Evolutionary conservation across 1,284 basidiomycete species (phyloP), one percentile per base, ranked within the genome.

Genomic region (Fomitopsis pinicola): DNA sequence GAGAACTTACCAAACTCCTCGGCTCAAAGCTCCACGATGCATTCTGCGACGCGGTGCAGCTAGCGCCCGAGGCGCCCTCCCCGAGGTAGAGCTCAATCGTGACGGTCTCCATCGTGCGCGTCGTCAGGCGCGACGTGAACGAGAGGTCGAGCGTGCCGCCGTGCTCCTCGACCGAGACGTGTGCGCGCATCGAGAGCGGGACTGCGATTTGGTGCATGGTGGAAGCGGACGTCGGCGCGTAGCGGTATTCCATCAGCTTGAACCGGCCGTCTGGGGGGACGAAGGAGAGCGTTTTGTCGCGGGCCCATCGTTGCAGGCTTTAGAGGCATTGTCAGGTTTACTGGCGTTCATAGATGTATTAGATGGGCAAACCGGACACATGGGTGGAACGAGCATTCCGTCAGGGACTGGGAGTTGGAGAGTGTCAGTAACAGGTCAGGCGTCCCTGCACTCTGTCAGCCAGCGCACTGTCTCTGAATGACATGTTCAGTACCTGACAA

Each of bases 221-320:
- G 55, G 77, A 79, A 10, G 78, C 76, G 2, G 72, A 71, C 1
- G 70, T 68, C 5, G 71, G 71, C 22, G 67, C 60, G 68, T 88
- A 89, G 35, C 91, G 89, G 71, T 97, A 98, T 69, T 95, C 92
- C 73, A 92, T 85, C 33, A 98, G 80, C 44, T 85, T 85, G 76
- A 98, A 98, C 64, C 86, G 86, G 10, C 96, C 96, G 69, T 98
- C 96, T 1, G 96, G 96, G 3, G 96, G 96, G 48, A 98, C 88
- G 72, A 98, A 98, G 1, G 94, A 96, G 58, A 98, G 79, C 0
- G 84, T 78, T 66, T 86, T 88, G 69, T 94, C 90, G 55, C 88
- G 85, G 52, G 84, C 79, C 91, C 94, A 97, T 58, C 88, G 87
- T 67, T 86, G 85, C 57, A 95, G 79, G 40, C 94, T 94, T 60